Base-by-base conservation (phyloP, 192 early-diverging fungal species). In the Coemansia sp. region DNA sequence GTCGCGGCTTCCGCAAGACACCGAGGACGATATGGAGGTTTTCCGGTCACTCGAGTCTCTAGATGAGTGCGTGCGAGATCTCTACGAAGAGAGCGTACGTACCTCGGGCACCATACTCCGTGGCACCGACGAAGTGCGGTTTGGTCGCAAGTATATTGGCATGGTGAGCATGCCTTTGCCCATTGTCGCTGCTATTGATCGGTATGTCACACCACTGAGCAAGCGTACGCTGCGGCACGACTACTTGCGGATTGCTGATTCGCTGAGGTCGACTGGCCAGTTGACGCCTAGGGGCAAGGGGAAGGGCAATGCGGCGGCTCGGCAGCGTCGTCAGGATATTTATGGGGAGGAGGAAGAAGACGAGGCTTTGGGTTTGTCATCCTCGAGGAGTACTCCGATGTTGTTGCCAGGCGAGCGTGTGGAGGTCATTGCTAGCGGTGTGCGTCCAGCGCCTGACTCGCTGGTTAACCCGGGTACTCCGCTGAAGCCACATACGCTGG, bases 401-500 rank as follows among this genome's bases (percentile, higher is more conserved):
- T 43, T 69, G 24, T 56, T 80, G 58, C 71, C 77, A 0, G 77
- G 77, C 1, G 77, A 80, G 28, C 68, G 65, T 3, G 31, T 80
- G 20, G 63, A 74, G 28, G 57, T 71, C 2, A 40, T 66, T 0
- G 34, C 71, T 3, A 68, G 60, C 0, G 77, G 77, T 37, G 39
- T 62, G n/a, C 68, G 77, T 0, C 71, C 77, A 2, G 40, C 64
- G 11, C 71, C 77, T 4, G 58, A 67, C 21, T 80, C 77, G 13
- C 56, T 76, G 62, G 66, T 76, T 3, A 42, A 60, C 6, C 66
- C 82, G 0, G 62, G 65, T 11, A 67, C 62, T 2, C 58, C 53
- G 20, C 73, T 84, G 14, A 69, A 83, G 35, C 88, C 87, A 7
- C 91, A 95, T 58, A 85, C 81, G 13, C 21, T 95, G 6, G 79